phyloP scores from a whole-genome alignment of 2,329 filamentous ascomycete species.

The Fusarium pininemorale region DNA sequence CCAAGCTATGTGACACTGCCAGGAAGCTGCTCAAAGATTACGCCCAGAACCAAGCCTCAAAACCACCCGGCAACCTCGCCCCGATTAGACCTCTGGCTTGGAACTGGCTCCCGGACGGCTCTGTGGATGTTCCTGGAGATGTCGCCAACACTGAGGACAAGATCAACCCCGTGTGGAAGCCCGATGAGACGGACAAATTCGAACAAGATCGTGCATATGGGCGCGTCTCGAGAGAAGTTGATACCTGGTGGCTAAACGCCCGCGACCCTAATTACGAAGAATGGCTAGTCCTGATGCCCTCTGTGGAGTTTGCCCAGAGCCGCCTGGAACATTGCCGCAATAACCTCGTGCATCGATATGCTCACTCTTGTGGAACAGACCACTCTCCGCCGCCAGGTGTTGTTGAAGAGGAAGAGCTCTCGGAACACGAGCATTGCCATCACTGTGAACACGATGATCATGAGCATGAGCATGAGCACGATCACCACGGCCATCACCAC shows the following conservation, averaged over 20 bases:
- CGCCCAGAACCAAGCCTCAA: slow-evolving; percentile 58
- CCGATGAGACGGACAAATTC: slow-evolving; percentile 64
- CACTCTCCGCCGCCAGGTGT: slow-evolving; percentile 50
- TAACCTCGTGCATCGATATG: slow-evolving; percentile 66
- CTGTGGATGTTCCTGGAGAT: slow-evolving; percentile 44
- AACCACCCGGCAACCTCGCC: slow-evolving; percentile 60
- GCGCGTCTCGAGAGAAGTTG: slow-evolving; percentile 70
- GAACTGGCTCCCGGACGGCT: slow-evolving; percentile 62
- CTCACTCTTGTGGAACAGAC: slow-evolving; percentile 55
- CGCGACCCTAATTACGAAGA: slow-evolving; percentile 68
- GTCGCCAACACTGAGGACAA: slow-evolving; percentile 53
- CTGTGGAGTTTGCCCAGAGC: slow-evolving; percentile 66
- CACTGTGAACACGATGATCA: slow-evolving; percentile 43
- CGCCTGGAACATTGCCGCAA: slow-evolving; percentile 67
- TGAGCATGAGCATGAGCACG: slow-evolving; percentile 1
- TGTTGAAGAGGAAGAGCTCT: slow-evolving; percentile 51
- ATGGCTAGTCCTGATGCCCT: slow-evolving; percentile 67
- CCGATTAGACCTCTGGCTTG: slow-evolving; percentile 62
- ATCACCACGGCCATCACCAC: slow-evolving; percentile 47
- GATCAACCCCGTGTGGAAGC: slow-evolving; percentile 59
- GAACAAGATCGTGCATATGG: slow-evolving; percentile 68
- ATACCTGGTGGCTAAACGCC: slow-evolving; percentile 71
- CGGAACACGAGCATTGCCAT: slow-evolving; percentile 50
- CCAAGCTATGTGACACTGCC: slow-evolving; percentile 66
- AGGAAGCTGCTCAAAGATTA: slow-evolving; percentile 65